Base-by-base conservation (phyloP, 2,329 filamentous ascomycete species). In the Ceratocystis cacaofunesta region DNA sequence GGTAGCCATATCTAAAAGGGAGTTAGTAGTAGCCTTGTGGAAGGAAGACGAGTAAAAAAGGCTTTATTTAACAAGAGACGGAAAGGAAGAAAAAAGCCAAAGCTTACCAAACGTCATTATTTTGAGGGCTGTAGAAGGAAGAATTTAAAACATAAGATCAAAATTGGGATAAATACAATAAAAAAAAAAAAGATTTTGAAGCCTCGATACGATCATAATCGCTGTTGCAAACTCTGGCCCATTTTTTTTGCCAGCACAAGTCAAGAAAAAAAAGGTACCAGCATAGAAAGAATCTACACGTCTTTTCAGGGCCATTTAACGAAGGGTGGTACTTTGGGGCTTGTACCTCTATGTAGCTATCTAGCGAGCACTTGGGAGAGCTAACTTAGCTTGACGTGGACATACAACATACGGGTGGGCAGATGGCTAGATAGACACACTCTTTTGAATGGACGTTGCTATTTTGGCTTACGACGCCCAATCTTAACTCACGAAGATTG, bases 61-160 rank as follows among this genome's bases (percentile, higher is more conserved):
- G 41, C n/a, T 28, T 22, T 28, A 62, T 62, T 19, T 32, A 32
- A 8, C 4, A 32, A 30, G 25, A 32, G 52, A 36, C 22, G 55
- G 17, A 48, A 48, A 44, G n/a, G 22, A 12, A 63, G 25, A 55
- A 50, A 8, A 36, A 12, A 30, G n/a, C 8, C 10, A 30, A 41
- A 62, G 60, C 36, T 62, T 46, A 46, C 41, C 60, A 48, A 62
- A 62, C 17, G 41, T 41, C 44, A 62, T 58, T 28, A 30, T 8
- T 32, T 32, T n/a, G 32, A 58, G 30, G 55, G 41, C 17, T 25
- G 10, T 25, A 12, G 22, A 7, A 22, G 10, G 30, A 22, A 25
- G n/a, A 63, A 48, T 30, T 22, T 17, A 58, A 61, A 8, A n/a
- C 50, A 22, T 5, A 48, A 62, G 7, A 19, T 10, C 7, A 62